Evolutionary conservation across 768 basidiomycete genomes (phyloP), one percentile per base, ranked within the genome.

Genomic region (Phaffia australis): DNA sequence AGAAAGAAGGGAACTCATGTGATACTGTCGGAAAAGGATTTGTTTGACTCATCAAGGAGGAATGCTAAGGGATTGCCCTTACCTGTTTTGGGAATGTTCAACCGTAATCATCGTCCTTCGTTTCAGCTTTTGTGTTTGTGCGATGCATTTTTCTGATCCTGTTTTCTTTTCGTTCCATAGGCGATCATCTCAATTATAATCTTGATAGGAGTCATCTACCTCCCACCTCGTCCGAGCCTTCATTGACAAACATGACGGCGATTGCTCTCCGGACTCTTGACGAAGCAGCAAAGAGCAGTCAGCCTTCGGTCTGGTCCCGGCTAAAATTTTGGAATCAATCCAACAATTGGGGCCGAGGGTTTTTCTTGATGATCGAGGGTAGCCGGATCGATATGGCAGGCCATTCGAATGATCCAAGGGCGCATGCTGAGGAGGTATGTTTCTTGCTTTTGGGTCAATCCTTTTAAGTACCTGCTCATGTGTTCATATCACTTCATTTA

Each of bases 291-390:
- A 1, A 47, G 19, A 56, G 49, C 7, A 19, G 14, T 9, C 68
- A 70, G 15, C n/a, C 35, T 42, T 42, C 35, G 35, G 11, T 42
- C 35, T 42, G 35, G 35, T 42, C 35, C 35, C 35, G 35, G 11
- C 35, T 42, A 11, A 42, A 42, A 11, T 42, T 42, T 42, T 42
- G 35, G 35, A 42, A 42, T 11, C 4, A 11, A 42, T 42, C 35
- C 35, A 11, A n/a, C 9, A 29, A n/a, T 14, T 56, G 47, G 15
- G 61, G 62, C 2, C 60, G 65, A 55, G 73, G 73, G 0, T 75
- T 73, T 68, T 73, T 75, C 65, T 61, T 75, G 21, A 69, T 74
- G 69, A 67, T 74, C 25, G 73, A 75, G 51, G 72, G 71, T 1
- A 66, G 64, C 14, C 35, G 72, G 16, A 74, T 74, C 1, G 73